phyloP scores from a whole-genome alignment of 148 eudicot genomes.

The Mesembryanthemum crystallinum region DNA sequence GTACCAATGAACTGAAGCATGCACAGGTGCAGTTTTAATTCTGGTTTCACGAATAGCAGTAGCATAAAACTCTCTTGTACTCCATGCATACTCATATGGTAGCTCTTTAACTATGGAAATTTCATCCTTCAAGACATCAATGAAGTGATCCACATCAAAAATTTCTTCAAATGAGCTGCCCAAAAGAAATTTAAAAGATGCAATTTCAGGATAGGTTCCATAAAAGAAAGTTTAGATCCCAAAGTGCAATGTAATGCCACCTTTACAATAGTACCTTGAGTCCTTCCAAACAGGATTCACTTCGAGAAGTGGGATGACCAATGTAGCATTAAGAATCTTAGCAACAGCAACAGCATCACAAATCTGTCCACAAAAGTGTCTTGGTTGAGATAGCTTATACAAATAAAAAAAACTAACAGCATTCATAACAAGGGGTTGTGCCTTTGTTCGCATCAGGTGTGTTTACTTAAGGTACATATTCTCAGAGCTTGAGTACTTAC shows the following conservation, averaged over 20 bases:
- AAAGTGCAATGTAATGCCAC: not conserved
- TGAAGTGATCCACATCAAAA: slow-evolving; percentile 96
- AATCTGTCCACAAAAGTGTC: slow-evolving; percentile 40
- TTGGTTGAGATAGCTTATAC: no score
- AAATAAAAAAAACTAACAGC: not conserved
- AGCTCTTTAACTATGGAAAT: slow-evolving; percentile 74
- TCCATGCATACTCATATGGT: slow-evolving; percentile 86
- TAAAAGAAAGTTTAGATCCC: slow-evolving; percentile 10
- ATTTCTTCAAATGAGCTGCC: slow-evolving; percentile 82
- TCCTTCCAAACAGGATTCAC: slow-evolving; percentile 98
- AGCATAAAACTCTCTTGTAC: slow-evolving; percentile 91
- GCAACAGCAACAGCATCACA: slow-evolving; percentile 99
- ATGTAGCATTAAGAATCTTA: slow-evolving; percentile 90
- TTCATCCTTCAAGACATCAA: slow-evolving; percentile 76
- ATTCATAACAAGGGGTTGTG: not conserved
- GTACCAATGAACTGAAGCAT: slow-evolving; percentile 97
- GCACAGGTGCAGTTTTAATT: slow-evolving; percentile 90
- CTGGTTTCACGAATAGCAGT: slow-evolving; percentile 83
- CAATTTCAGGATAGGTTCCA: slow-evolving; percentile 16
- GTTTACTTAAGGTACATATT: not conserved
- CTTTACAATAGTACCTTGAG: slow-evolving; percentile 55
- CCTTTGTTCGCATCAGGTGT: not conserved
- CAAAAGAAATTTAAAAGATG: not conserved
- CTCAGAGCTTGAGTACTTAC: slow-evolving; percentile 40
- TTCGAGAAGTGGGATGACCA: slow-evolving; percentile 92